Percentiles rank a stretch among this genome's conserved stretches.
Conservation (phyloP, 768 basidiomycete species). For the Daedaleopsis sinensis region DNA sequence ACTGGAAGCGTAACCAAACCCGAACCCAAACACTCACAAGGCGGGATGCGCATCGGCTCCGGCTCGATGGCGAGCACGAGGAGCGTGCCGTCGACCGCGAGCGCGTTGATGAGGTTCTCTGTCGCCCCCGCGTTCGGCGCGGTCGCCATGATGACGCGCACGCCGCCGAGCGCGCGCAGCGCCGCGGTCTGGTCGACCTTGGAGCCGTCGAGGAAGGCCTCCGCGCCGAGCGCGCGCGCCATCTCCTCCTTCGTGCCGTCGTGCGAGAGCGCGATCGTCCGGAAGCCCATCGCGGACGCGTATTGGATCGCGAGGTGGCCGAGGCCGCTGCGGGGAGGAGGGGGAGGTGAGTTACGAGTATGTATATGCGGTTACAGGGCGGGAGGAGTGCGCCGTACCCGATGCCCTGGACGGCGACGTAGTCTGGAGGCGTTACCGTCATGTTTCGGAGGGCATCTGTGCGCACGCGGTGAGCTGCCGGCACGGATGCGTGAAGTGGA, state of each 20-base stretch:
- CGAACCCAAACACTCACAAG: conserved; percentile 16
- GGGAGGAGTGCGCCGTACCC: conserved; percentile 16
- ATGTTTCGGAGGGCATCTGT: conserved; percentile 33
- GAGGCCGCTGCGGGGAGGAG: conserved; percentile 21
- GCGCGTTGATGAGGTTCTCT: conserved; percentile 21
- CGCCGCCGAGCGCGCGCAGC: conserved; percentile 39
- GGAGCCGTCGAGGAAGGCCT: conserved; percentile 38
- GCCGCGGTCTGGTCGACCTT: conserved; percentile 30
- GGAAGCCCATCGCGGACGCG: conserved; percentile 38
- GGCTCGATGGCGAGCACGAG: conserved; percentile 25
- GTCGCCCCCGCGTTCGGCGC: conserved; percentile 29
- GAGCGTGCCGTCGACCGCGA: conserved; percentile 25
- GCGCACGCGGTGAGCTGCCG: not conserved
- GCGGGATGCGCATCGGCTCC: conserved; percentile 20
- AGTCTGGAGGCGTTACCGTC: conserved; percentile 35
- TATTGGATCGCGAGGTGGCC: conserved; percentile 41
- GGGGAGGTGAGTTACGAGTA: not conserved
- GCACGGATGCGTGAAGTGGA: conserved; percentile 61
- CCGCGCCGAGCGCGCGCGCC: conserved; percentile 40
- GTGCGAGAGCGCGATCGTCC: conserved; percentile 38
- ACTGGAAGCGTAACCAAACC: too few species aligned
- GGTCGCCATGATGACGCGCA: conserved; percentile 38
- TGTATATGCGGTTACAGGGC: not conserved
- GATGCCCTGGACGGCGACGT: conserved; percentile 43
- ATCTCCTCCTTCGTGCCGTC: conserved; percentile 34